Percentiles rank a stretch among this genome's conserved stretches.
Conservation (phyloP, 2,329 filamentous ascomycete species). For the Akanthomyces muscarius region DNA sequence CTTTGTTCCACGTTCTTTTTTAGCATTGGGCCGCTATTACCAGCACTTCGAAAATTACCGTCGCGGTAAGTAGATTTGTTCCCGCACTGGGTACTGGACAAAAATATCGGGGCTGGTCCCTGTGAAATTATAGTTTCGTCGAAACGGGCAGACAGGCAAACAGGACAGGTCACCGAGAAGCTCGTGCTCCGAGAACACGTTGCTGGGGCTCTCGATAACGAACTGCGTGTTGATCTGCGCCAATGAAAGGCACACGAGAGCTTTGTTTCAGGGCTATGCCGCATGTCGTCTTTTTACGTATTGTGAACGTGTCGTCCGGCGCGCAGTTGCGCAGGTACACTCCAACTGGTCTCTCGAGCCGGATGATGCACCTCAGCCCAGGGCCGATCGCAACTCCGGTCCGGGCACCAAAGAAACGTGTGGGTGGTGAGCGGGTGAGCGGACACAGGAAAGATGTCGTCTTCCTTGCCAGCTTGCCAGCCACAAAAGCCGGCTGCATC, state of each 20-base stretch:
- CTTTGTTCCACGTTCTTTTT: background rate
- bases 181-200: background rate
- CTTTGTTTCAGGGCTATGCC: background rate
- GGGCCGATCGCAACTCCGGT: background rate
- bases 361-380: background rate
- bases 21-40: background rate
- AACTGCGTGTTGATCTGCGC: background rate
- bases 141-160: too few relatives aligned
- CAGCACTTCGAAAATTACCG: background rate
- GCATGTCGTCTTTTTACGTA: background rate
- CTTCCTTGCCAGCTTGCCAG: background rate
- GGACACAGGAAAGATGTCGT: background rate
- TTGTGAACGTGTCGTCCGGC: background rate
- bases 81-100: background rate
- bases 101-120: slow-evolving; percentile 3
- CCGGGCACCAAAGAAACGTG: background rate
- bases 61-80: slow-evolving; percentile 5
- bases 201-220: background rate
- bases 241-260: background rate
- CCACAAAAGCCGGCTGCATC: background rate
- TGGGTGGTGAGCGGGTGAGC: background rate
- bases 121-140: background rate
- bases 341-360: background rate
- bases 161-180: background rate
- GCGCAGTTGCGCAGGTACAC: background rate